phyloP scores from a whole-genome alignment of 1,284 basidiomycete species.

The Pholiota adiposa region DNA sequence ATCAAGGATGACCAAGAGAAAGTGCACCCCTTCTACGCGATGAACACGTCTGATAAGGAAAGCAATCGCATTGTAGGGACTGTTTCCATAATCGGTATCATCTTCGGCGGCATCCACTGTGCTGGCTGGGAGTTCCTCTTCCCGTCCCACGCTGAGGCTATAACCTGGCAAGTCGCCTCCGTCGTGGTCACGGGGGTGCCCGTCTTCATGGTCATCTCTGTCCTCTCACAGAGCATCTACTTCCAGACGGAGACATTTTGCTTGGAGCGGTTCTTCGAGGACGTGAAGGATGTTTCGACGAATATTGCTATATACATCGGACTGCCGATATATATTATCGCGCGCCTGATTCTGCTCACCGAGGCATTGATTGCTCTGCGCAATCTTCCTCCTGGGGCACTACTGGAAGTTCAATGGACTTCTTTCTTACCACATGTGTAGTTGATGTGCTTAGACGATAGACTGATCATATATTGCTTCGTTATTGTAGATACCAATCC shows the following conservation, averaged over 20 bases:
- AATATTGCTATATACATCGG: constrained; percentile 4
- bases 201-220: not conserved
- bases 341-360: constrained; percentile 8
- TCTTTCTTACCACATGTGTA: constrained; percentile 16
- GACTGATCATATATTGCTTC: constrained; percentile 24
- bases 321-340: constrained; percentile 7
- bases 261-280: constrained; percentile 8
- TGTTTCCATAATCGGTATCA: not conserved
- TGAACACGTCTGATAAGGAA: constrained; percentile 1
- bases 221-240: not conserved
- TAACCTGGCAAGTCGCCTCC: constrained; percentile 8
- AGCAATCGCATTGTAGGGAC: constrained; percentile 16
- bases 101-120: constrained; percentile 17
- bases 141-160: constrained; percentile 1
- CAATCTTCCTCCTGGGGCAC: constrained; percentile 4
- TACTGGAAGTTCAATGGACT: constrained; percentile 8
- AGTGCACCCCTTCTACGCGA: constrained; percentile 3
- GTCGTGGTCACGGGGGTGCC: constrained; percentile 7
- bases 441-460: not conserved
- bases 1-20: constrained; percentile 1
- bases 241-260: constrained; percentile 8
- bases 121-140: constrained; percentile 15
- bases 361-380: constrained; percentile 12
- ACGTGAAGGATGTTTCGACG: constrained; percentile 4
- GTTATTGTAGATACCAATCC: too few relatives aligned